phyloP scores from a whole-genome alignment of 805 yeast species.

The Myxozyma mucilagina region DNA sequence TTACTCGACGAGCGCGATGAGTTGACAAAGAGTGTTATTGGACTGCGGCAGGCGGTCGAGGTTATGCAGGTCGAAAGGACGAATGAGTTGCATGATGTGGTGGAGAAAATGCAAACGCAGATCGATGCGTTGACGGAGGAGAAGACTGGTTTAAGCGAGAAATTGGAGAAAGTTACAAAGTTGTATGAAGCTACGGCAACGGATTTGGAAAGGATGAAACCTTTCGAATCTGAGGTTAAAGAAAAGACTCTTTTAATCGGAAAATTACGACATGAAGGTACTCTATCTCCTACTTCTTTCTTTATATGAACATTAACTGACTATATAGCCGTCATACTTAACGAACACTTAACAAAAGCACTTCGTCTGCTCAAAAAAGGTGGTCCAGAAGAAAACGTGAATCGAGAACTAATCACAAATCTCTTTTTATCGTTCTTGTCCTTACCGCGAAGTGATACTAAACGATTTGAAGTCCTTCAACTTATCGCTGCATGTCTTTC shows the following conservation, averaged over 20 bases:
- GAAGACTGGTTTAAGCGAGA: constrained; percentile 40
- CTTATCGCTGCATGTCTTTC: constrained; percentile 77
- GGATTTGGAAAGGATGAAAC: constrained; percentile 37
- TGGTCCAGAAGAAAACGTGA: constrained; percentile 41
- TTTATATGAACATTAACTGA: background rate
- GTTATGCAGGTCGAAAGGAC: constrained; percentile 34
- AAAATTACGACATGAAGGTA: constrained; percentile 79
- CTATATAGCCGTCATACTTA: constrained; percentile 71
- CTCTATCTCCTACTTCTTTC: background rate
- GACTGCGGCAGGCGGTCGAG: constrained; percentile 40
- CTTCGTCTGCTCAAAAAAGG: constrained; percentile 77
- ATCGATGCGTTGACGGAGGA: constrained; percentile 19
- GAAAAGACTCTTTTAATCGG: constrained; percentile 81
- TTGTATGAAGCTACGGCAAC: constrained; percentile 19
- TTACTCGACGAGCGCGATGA: constrained; percentile 9
- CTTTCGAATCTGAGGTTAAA: constrained; percentile 56
- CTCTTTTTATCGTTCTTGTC: constrained; percentile 80
- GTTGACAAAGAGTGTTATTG: constrained; percentile 32
- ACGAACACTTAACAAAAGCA: constrained; percentile 95
- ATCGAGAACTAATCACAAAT: constrained; percentile 74
- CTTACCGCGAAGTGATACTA: constrained; percentile 88
- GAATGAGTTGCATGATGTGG: constrained; percentile 42
- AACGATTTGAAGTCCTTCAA: constrained; percentile 88
- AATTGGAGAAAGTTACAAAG: constrained; percentile 12
- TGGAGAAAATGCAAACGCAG: constrained; percentile 29